Conservation (phyloP, 2,329 filamentous ascomycete species). For the Pseudopyricularia cyperi region DNA sequence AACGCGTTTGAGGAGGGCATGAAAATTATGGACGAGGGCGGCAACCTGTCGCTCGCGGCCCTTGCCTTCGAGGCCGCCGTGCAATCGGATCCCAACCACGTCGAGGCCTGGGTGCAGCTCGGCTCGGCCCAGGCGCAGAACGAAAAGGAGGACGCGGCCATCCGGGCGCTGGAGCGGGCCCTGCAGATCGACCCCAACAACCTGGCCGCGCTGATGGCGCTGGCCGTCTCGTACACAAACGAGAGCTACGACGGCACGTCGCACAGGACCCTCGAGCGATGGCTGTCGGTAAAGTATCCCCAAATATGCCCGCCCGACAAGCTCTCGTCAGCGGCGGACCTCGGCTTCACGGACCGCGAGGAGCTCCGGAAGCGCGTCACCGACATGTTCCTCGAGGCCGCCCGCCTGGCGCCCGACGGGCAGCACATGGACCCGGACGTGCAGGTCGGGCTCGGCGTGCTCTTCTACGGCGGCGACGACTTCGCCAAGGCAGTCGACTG, state of each 20-base stretch:
- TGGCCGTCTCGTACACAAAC: slow-evolving; percentile 96
- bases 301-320: slow-evolving; percentile 60
- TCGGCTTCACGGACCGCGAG: slow-evolving; percentile 90
- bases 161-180: slow-evolving; percentile 83
- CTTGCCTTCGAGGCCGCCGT: slow-evolving; percentile 93
- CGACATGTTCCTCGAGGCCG: slow-evolving; percentile 79
- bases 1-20: slow-evolving; percentile 91
- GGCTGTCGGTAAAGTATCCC: slow-evolving; percentile 93
- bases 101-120: slow-evolving; percentile 87
- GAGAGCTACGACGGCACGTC: slow-evolving; percentile 96
- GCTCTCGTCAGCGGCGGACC: slow-evolving; percentile 62
- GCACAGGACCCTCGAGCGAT: slow-evolving; percentile 90
- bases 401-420: slow-evolving; percentile 80
- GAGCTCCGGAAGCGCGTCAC: slow-evolving; percentile 84
- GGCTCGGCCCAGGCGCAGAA: slow-evolving; percentile 93
- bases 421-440: slow-evolving; percentile 98
- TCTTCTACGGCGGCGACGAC: slow-evolving; percentile 96
- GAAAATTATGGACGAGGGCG: slow-evolving; percentile 83
- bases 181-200: slow-evolving; percentile 80
- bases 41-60: slow-evolving; percentile 85
- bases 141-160: slow-evolving; percentile 93
- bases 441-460: slow-evolving; percentile 87
- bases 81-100: slow-evolving; percentile 75
- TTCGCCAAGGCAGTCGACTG: slow-evolving; percentile 98
- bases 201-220: slow-evolving; percentile 79